Evolutionary conservation across 202 grass and related monocot species (phyloP), one percentile per base, ranked within the genome.

Genomic region (Brachypodium distachyon): DNA sequence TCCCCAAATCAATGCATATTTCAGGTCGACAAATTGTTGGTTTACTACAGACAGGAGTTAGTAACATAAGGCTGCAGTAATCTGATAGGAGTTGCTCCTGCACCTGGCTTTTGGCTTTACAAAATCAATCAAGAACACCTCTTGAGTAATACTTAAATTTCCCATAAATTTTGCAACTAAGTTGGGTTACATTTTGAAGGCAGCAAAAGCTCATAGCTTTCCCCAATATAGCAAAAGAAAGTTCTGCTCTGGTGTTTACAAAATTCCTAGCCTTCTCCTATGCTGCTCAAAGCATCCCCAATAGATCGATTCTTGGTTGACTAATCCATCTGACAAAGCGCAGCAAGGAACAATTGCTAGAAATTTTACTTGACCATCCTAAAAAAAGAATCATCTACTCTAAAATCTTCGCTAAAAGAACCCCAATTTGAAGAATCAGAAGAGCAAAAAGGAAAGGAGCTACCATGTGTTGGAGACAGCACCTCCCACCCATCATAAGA

Each of bases 401-500:
- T 14, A 54, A 56, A 57, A 33, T 50, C 38, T 5, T 85, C 5
- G 47, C 3, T 29, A 55, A 49, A 67, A 41, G 16, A 55, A 78
- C 37, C 17, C 69, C 4, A 55, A 83, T 39, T 84, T 29, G 16
- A 40, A 29, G 67, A 74, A 79, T 74, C 14, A 23, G 70, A 75
- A 38, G 67, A 76, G 67, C 23, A 77, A n/a, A 64, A 51, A 27
- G 34, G 47, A 36, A 28, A 43, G 12, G 48, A 73, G 77, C 72
- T 87, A 82, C 80, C 81, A 36, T 82, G 12, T 46, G 26, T 5
- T 49, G 47, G 29, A 84, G 66, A 61, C 75, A 86, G 29, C 49
- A 87, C 37, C 84, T 84, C 50, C 80, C 16, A 43, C 57, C 58
- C 79, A 78, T 84, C 75, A 87, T 84, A 63, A 73, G 16, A 34